Base-by-base conservation (phyloP, 768 basidiomycete species). In the Pulveroboletus sp. region DNA sequence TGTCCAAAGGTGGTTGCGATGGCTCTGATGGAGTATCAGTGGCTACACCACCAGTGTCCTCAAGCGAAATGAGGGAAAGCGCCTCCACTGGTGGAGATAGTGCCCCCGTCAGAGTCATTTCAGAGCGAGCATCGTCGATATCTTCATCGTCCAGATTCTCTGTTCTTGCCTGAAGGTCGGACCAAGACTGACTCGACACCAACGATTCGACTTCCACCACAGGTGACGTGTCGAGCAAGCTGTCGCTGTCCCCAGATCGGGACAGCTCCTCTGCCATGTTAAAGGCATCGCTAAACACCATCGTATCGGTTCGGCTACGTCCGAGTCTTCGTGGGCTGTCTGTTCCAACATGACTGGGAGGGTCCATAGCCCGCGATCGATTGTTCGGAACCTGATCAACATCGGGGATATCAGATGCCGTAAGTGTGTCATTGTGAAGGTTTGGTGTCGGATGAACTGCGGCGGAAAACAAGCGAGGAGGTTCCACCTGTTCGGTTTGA, bases 271-370 rank as follows among this genome's bases (percentile, higher is more conserved):
- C 76, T 10, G 62, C 63, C 40, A 73, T 51, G 43, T 43, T 68
- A 33, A 55, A 68, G 0, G 60, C 70, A 50, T 78, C 76, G 58
- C 77, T 80, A 54, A 80, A 77, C 19, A 88, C 77, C 87, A 89
- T 88, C 3, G 86, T 89, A 54, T 87, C 85, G 9, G 86, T 87
- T 52, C 85, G 71, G 51, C 64, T 76, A 27, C 85, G 71, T 2
- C 83, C 80, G 19, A 72, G 57, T 34, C 66, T 75, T 9, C 78
- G 69, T 33, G 78, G 72, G 57, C 75, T 75, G 47, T 72, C 69
- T 3, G 53, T 59, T 45, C 51, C 64, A 8, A 56, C 34, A 16
- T 55, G 53, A 16, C 24, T 52, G 38, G 42, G 17, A 17, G 32
- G 9, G 12, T 57, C 57, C 19, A 67, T 37, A 20, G 53, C 56